A percentile compares a stretch with the other conserved stretches of the same genome.
Conservation (phyloP, 2,329 filamentous ascomycete species). For the Pestalotiopsis sp. region DNA sequence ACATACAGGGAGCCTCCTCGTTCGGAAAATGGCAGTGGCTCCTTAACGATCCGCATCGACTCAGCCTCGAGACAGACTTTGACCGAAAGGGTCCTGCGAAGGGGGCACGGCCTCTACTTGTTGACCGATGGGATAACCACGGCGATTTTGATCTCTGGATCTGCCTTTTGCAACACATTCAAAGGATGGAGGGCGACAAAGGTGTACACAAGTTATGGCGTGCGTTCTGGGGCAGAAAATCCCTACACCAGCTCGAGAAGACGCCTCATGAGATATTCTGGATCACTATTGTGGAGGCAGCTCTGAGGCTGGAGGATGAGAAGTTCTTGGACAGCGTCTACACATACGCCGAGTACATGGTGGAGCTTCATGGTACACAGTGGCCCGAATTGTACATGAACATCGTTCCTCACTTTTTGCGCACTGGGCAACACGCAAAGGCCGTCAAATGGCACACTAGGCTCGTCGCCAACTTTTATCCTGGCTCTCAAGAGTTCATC, state of each 20-base stretch:
- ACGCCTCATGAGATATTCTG: slow-evolving; percentile 27
- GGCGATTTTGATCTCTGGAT: slow-evolving; percentile 30
- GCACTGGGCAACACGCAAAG: slow-evolving; percentile 34
- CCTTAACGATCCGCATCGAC: slow-evolving; percentile 23
- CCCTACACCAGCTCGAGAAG: slow-evolving; percentile 24
- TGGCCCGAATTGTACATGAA: slow-evolving; percentile 55
- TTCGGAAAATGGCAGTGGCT: slow-evolving; percentile 28
- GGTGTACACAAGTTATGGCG: slow-evolving; percentile 29
- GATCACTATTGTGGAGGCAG: slow-evolving; percentile 32
- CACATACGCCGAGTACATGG: slow-evolving; percentile 44
- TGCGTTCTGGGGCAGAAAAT: slow-evolving; percentile 32
- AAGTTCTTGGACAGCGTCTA: slow-evolving; percentile 34
- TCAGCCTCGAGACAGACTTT: slow-evolving; percentile 32
- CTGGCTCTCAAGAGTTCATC: slow-evolving; percentile 40
- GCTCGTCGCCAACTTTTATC: slow-evolving; percentile 43
- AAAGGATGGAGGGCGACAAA: slow-evolving; percentile 27
- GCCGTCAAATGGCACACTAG: slow-evolving; percentile 49
- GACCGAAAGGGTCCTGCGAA: slow-evolving; percentile 25
- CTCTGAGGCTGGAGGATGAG: slow-evolving; percentile 28
- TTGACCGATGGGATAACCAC: slow-evolving; percentile 26
- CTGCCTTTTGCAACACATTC: slow-evolving; percentile 30
- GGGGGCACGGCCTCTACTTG: slow-evolving; percentile 19
- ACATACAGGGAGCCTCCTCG: slow-evolving; percentile 20
- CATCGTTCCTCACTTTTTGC: slow-evolving; percentile 44
- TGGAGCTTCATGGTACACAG: slow-evolving; percentile 33